Evolutionary conservation across 306 rosid genomes (phyloP), one percentile per base, ranked within the genome.

Genomic region (Alnus rubra): DNA sequence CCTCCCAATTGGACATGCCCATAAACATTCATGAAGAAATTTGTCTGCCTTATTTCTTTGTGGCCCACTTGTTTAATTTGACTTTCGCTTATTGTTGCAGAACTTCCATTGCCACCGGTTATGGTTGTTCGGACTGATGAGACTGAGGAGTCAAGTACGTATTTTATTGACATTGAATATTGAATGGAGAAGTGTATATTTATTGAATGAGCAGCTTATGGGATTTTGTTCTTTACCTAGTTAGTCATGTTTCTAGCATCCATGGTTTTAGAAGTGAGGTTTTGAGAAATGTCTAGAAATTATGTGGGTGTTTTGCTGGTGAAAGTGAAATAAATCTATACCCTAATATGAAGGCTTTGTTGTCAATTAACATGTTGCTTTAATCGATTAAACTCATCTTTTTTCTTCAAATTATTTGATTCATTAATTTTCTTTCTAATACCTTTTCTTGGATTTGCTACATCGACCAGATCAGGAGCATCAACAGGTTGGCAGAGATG

Each of bases 391-490:
- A 42, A 42, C 31, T 3, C n/a, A 18, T 6, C 9, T 64, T 64
- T 63, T 64, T 15, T 15, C 2, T 37, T 4, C 0, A 7, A 15
- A 7, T 2, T 35, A 7, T 35, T 37, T 3, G 37, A 14, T 14
- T 65, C 37, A 15, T 18, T 65, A 65, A 65, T 35, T 65, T 8
- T 42, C 33, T 18, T 68, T 4, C 72, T 42, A 9, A 68, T 68
- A 18, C 33, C 31, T n/a, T 42, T 9, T n/a, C 6, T 42, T 68
- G 30, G 72, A n/a, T 50, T 62, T 59, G 52, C 42, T 44, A 28
- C 48, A 23, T 51, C 65, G 9, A 30, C 50, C 84, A 87, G 91
- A 85, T 82, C 88, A 85, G 78, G 91, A 85, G 84, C 44, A 82
- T 75, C 91, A 76, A 28, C 88, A 79, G 74, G 87, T 72, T 85